Evolutionary conservation across 257 asterid genomes (phyloP).

Genomic region (Scutellaria minor): DNA sequence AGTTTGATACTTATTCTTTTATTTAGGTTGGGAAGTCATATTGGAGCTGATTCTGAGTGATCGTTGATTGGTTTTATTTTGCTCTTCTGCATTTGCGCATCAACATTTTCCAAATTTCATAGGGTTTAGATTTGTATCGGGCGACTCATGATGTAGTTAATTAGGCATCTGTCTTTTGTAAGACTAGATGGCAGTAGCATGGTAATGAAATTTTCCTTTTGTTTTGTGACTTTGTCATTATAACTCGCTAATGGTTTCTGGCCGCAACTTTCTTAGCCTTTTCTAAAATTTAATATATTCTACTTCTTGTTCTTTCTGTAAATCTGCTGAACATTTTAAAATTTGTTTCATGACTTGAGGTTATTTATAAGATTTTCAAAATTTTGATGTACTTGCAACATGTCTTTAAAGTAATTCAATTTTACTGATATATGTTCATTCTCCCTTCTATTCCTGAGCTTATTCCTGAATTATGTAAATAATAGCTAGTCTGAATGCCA

Average conservation of each 20-base stretch:
- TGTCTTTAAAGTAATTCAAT: neutral
- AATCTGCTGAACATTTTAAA: neutral
- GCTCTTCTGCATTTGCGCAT: constrained; percentile 19
- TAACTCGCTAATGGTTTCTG: neutral
- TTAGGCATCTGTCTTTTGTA: neutral
- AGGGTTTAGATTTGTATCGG: constrained; percentile 34
- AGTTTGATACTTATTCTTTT: neutral
- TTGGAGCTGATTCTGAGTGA: constrained; percentile 16
- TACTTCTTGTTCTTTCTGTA: neutral
- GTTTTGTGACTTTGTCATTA: neutral
- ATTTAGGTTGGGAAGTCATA: constrained; percentile 8
- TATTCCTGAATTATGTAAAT: neutral
- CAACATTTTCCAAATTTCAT: neutral
- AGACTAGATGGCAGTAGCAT: constrained; percentile 7
- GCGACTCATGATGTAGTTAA: constrained; percentile 16
- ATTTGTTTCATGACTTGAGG: neutral
- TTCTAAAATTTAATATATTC: neutral
- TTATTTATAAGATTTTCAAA: neutral
- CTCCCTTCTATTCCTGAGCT: neutral
- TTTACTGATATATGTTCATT: neutral
- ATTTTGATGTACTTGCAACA: neutral
- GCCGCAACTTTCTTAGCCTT: neutral
- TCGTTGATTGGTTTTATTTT: constrained; percentile 15
- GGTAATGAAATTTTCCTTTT: constrained; percentile 1
- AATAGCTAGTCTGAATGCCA: neutral